A percentile compares a stretch with the other conserved stretches of the same genome.
Evolutionary conservation across 176 grass and related monocot genomes (phyloP).

Genomic region (Oryza rufipogon): DNA sequence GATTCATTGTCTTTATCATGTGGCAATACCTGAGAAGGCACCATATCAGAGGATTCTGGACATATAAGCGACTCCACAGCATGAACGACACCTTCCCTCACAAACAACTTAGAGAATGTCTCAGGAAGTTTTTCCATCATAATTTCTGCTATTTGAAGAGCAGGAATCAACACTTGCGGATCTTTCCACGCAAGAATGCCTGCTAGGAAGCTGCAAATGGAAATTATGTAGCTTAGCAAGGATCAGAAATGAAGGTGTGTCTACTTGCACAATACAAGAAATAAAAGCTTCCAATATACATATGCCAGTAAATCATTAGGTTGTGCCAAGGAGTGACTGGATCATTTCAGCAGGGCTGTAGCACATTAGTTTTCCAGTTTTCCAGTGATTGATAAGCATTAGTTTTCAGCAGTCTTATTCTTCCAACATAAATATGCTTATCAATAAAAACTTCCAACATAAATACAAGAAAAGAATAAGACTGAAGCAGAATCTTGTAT

Average conservation of each 20-base stretch:
- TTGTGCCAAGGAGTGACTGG: slow-evolving; percentile 66
- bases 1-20: slow-evolving; percentile 55
- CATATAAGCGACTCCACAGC: slow-evolving; percentile 79
- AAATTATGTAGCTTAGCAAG: slow-evolving; percentile 26
- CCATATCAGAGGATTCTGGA: slow-evolving; percentile 46
- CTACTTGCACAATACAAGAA: slow-evolving; percentile 7
- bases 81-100: slow-evolving; percentile 95
- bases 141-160: slow-evolving; percentile 91
- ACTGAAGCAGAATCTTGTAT: slow-evolving; percentile 10
- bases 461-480: background rate
- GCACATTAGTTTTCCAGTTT: slow-evolving; percentile 95
- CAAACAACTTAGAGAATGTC: slow-evolving; percentile 84
- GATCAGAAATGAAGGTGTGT: slow-evolving; percentile 19
- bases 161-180: slow-evolving; percentile 83
- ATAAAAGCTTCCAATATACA: background rate
- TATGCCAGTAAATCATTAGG: slow-evolving; percentile 40
- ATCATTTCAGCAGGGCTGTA: slow-evolving; percentile 93
- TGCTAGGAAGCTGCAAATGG: slow-evolving; percentile 76
- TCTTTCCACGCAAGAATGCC: slow-evolving; percentile 98
- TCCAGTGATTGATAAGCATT: slow-evolving; percentile 83
- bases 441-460: too few species aligned
- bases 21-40: slow-evolving; percentile 47
- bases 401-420: too few species aligned
- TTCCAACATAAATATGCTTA: too few species aligned
- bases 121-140: slow-evolving; percentile 93